Percentiles rank a stretch among this genome's conserved stretches.
These are phyloP conservation scores for Neoscytalidium dimidiatum DNA, from an alignment of 2,329 filamentous ascomycete genomes.

Conservation along the genomic window DNA sequence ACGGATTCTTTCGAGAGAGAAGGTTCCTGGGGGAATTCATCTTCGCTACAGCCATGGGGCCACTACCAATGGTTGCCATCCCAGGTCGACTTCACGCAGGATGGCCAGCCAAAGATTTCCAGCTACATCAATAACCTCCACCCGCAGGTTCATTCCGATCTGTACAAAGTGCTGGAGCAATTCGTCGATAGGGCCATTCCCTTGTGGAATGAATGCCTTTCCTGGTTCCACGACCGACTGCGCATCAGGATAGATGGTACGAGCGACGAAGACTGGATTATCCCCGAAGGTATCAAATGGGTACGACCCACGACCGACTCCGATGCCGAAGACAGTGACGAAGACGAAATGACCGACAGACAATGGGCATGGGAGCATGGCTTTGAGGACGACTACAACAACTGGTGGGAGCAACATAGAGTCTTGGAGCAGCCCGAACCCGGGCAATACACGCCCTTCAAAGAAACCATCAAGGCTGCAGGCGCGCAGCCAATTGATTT, in stretches of 20 bases:
- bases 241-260: background rate
- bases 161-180: slow-evolving; percentile 46
- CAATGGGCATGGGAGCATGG: background rate
- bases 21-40: background rate
- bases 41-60: background rate
- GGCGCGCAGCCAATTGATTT: slow-evolving; percentile 23
- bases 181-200: slow-evolving; percentile 46
- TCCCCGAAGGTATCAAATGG: background rate
- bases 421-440: background rate
- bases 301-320: background rate
- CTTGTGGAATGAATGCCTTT: slow-evolving; percentile 45
- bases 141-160: slow-evolving; percentile 38
- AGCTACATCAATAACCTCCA: slow-evolving; percentile 60
- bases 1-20: background rate
- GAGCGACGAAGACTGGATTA: background rate
- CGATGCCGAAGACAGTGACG: background rate
- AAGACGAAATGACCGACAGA: background rate
- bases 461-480: background rate
- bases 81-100: slow-evolving; percentile 46
- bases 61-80: slow-evolving; percentile 48
- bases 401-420: background rate
- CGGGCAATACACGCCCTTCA: background rate
- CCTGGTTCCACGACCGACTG: slow-evolving; percentile 20
- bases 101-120: slow-evolving; percentile 41
- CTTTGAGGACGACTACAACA: background rate